These are phyloP conservation scores for Pestalotiopsis sp. DNA, from an alignment of 2,329 filamentous ascomycete genomes.

Conservation along the genomic window DNA sequence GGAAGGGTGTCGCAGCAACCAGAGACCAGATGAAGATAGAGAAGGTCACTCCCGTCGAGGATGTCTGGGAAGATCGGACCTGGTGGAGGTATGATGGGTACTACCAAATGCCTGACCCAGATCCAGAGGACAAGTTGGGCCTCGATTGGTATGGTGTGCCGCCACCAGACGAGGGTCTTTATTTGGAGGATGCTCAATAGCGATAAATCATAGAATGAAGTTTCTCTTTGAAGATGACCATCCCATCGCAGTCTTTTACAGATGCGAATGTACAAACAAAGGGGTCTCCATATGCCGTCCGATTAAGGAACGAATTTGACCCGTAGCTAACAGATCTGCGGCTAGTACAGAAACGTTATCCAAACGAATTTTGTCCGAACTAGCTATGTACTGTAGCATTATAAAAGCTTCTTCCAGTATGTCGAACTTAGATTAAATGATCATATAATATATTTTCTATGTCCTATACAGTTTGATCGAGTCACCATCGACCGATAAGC, in stretches of 20 bases:
- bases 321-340: no score
- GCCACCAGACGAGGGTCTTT: slow-evolving; percentile 24
- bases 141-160: slow-evolving; percentile 32
- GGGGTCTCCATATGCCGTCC: no score
- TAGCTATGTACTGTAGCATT: no score
- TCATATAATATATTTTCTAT: no score
- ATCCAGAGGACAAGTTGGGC: slow-evolving; percentile 33
- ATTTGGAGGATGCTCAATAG: slow-evolving; percentile 17
- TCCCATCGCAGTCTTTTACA: no score
- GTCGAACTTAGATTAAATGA: no score
- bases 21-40: slow-evolving; percentile 32
- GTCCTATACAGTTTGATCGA: no score
- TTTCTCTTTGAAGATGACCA: neutral
- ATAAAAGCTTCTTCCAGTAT: no score
- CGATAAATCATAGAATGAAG: neutral
- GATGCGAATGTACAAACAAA: no score
- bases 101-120: slow-evolving; percentile 35
- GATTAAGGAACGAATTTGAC: no score
- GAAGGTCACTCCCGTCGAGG: slow-evolving; percentile 34
- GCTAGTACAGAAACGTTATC: no score
- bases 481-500: neutral
- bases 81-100: slow-evolving; percentile 37
- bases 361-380: no score
- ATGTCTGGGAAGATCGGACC: slow-evolving; percentile 34
- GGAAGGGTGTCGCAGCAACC: slow-evolving; percentile 25